A percentile compares a stretch with the other conserved stretches of the same genome.
These are phyloP conservation scores for Lactarius trivialis DNA, from an alignment of 768 basidiomycete species.

Conservation along the genomic window DNA sequence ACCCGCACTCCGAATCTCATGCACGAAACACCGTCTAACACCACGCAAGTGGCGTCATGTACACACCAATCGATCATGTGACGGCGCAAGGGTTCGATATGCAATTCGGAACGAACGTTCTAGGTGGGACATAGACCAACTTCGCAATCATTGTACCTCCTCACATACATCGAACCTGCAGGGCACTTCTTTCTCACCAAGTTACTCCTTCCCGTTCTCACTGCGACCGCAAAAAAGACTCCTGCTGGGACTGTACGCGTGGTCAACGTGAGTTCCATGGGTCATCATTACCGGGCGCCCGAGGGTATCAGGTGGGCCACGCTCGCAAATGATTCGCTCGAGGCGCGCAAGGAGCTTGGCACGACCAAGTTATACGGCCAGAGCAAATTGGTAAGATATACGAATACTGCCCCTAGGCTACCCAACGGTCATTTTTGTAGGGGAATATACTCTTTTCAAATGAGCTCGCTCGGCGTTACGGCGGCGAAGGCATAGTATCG, in stretches of 20 bases:
- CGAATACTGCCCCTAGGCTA: not conserved
- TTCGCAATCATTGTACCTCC: not conserved
- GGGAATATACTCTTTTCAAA: conserved; percentile 26
- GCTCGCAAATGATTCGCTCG: not conserved
- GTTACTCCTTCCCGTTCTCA: conserved; percentile 27
- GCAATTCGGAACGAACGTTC: conserved; percentile 23
- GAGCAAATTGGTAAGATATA: conserved; percentile 14
- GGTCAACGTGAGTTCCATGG: conserved; percentile 22
- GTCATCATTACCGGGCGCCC: not conserved
- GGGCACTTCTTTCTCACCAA: conserved; percentile 24
- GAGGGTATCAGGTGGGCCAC: conserved; percentile 8
- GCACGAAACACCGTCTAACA: not conserved
- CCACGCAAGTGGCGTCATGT: conserved; percentile 12
- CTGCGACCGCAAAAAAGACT: conserved; percentile 15
- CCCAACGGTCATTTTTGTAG: not conserved
- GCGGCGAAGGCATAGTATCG: conserved; percentile 24
- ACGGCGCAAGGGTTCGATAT: conserved; percentile 24
- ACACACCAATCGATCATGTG: conserved; percentile 3
- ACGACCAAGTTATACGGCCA: conserved; percentile 2
- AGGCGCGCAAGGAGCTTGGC: not conserved
- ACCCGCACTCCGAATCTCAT: too few species aligned
- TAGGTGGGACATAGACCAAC: conserved; percentile 5
- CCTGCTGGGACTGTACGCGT: conserved; percentile 24
- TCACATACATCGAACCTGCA: not conserved
- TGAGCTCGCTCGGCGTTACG: conserved; percentile 27